A percentile compares a stretch with the other conserved stretches of the same genome.
Evolutionary conservation across 805 yeast species (phyloP).

Genomic region (Candida orba): DNA sequence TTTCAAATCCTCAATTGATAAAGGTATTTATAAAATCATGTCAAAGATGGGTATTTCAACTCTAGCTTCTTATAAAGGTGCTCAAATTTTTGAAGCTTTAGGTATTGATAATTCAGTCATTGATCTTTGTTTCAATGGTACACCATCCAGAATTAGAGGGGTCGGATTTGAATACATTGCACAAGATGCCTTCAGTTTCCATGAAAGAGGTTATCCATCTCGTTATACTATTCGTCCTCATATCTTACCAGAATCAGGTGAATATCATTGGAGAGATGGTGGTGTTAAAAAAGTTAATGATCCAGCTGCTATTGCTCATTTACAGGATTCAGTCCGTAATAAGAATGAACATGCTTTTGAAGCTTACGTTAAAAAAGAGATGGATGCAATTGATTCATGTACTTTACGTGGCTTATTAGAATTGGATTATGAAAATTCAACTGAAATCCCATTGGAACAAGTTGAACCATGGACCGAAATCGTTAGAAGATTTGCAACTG

Average conservation of each 20-base stretch:
- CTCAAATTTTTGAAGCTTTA: constrained; percentile 94
- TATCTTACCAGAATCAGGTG: constrained; percentile 85
- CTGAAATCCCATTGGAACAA: constrained; percentile 87
- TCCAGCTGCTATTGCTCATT: constrained; percentile 88
- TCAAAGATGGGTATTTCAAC: constrained; percentile 99
- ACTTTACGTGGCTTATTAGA: constrained; percentile 92
- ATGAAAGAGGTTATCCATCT: constrained; percentile 84
- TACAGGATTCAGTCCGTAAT: constrained; percentile 98
- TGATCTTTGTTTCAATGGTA: constrained; percentile 93
- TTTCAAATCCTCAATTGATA: constrained; percentile 79
- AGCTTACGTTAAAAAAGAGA: constrained; percentile 81
- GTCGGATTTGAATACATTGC: constrained; percentile 93
- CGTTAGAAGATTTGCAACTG: constrained; percentile 95
- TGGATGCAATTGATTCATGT: constrained; percentile 87
- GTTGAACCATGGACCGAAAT: constrained; percentile 99
- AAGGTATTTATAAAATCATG: constrained; percentile 94
- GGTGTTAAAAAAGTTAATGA: constrained; percentile 94
- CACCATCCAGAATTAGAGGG: constrained; percentile 95
- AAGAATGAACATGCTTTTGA: constrained; percentile 92
- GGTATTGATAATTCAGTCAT: constrained; percentile 95
- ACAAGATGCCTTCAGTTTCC: constrained; percentile 91
- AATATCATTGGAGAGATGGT: constrained; percentile 98
- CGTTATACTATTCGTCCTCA: constrained; percentile 66
- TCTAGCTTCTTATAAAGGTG: constrained; percentile 96
- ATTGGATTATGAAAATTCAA: constrained; percentile 67